Evolutionary conservation across 371 early-diverging fungal genomes (phyloP), one percentile per base, ranked within the genome.

Genomic region (Furculomyces boomerangus): DNA sequence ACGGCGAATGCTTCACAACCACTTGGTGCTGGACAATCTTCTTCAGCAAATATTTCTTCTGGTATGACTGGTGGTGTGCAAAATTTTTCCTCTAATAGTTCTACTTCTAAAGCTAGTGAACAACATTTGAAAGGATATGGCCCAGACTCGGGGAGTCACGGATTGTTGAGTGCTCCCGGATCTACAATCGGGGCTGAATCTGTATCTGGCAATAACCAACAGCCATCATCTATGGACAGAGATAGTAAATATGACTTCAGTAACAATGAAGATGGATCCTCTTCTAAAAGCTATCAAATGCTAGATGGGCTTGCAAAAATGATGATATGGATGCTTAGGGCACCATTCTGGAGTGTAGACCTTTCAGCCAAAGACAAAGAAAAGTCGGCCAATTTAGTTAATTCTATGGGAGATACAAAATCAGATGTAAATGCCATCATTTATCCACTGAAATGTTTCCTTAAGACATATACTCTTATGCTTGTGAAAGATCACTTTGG

Each of bases 401-500:
- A 35, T 10, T 10, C 10, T 16, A 35, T 7, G 16, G 16, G 7
- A 35, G 10, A 7, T 35, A 7, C 7, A 35, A 35, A 35, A 16
- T 10, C 35, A 10, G 16, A 16, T 35, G 35, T 35, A 16, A 35
- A 16, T 16, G 35, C 7, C 7, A 35, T 35, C 16, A 10, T 35
- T 10, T 16, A 10, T 10, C 35, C 35, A 35, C 16, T 35, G 16
- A 35, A 35, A 35, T 16, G 85, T 59, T 77, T 88, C 31, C 61
- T 94, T 44, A 84, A 89, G 3, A 85, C 90, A 50, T 80, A 90
- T 43, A 81, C 83, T 0, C 69, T 95, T 25, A 80, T 86, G 10
- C 62, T 88, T 3, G 86, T 86, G 0, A 83, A 89, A 47, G 72
- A 81, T 0, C 95, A 95, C 64, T 87, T 89, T 65, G 78, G 80